These are phyloP conservation scores for Dalbergia oliveri DNA, from an alignment of 306 rosid species.

Conservation along the genomic window DNA sequence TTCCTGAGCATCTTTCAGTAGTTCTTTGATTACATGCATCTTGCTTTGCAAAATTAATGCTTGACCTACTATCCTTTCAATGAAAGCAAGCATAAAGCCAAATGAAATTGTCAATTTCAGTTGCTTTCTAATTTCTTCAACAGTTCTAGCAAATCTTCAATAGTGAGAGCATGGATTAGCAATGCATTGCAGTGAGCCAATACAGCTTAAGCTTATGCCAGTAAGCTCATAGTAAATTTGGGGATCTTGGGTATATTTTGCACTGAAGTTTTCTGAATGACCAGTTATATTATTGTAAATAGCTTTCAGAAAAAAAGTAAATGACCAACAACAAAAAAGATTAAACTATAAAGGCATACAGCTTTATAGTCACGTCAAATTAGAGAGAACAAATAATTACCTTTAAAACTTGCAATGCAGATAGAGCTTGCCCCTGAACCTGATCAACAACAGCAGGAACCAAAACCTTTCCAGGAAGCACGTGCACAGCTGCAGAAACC, in stretches of 20 bases:
- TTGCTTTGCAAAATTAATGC: constrained; percentile 37
- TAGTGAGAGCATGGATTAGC: constrained; percentile 1
- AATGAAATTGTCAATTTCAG: constrained; percentile 19
- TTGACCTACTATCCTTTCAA: constrained; percentile 4
- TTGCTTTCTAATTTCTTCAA: constrained; percentile 21
- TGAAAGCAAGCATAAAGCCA: constrained; percentile 23
- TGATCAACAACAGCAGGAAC: constrained; percentile 96
- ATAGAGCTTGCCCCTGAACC: constrained; percentile 94
- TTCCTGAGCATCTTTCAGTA: constrained; percentile 13
- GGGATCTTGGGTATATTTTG: constrained; percentile 22
- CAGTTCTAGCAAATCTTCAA: constrained; percentile 14
- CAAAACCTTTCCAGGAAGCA: constrained; percentile 91
- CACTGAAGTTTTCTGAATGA: background rate
- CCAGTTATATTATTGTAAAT: constrained; percentile 15
- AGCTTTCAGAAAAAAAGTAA: constrained; percentile 5
- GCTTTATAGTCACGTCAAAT: constrained; percentile 4
- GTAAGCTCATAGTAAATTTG: constrained; percentile 1
- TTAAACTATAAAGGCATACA: constrained; percentile 31
- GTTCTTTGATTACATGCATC: constrained; percentile 15
- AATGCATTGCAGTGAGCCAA: constrained; percentile 16
- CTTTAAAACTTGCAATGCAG: constrained; percentile 94
- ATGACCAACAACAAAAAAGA: background rate
- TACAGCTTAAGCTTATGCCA: constrained; percentile 27
- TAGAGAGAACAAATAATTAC: constrained; percentile 51
- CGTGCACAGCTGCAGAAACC: constrained; percentile 78